Evolutionary conservation across 139 green algal genomes (phyloP).

Genomic region (Chlamydomonas schloesseri): DNA sequence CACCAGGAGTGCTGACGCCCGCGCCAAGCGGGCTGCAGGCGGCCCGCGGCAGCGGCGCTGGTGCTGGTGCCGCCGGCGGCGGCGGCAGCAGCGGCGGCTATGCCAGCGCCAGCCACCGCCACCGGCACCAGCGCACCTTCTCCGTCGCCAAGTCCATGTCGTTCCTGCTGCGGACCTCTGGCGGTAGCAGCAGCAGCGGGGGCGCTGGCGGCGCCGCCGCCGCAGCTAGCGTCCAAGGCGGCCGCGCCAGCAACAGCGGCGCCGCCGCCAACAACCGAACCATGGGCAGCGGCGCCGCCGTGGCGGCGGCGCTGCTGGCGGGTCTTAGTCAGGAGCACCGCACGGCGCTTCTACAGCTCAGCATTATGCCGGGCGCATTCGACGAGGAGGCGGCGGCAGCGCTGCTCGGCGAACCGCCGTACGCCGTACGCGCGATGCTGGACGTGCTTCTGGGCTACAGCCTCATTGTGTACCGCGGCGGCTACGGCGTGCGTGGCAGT

Average conservation of each 20-base stretch:
- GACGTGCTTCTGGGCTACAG: constrained; percentile 44
- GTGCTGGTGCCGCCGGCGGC: no score
- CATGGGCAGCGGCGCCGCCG: constrained; percentile 3
- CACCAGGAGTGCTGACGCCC: no score
- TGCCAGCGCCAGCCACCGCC: not conserved
- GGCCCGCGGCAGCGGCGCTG: not conserved
- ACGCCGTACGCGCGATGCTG: constrained; percentile 31
- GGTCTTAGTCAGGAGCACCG: constrained; percentile 16
- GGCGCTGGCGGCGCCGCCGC: not conserved
- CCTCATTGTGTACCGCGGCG: constrained; percentile 12
- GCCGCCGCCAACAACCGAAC: not conserved
- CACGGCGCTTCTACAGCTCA: constrained; percentile 11
- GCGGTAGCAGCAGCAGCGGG: not conserved
- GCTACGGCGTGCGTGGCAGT: not conserved
- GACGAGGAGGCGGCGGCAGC: constrained; percentile 42
- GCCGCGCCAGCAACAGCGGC: not conserved
- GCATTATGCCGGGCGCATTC: constrained; percentile 16
- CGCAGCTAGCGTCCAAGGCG: not conserved
- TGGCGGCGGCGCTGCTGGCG: constrained; percentile 28
- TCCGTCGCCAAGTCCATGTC: constrained; percentile 13
- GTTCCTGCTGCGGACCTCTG: constrained; percentile 1
- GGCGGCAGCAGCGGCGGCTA: not conserved
- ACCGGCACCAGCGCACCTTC: not conserved
- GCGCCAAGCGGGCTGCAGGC: not conserved
- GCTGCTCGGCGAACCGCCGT: constrained; percentile 41